Evolutionary conservation across 2,329 filamentous ascomycete species (phyloP), one percentile per base, ranked within the genome.

Genomic region (Pseudopithomyces chartarum): DNA sequence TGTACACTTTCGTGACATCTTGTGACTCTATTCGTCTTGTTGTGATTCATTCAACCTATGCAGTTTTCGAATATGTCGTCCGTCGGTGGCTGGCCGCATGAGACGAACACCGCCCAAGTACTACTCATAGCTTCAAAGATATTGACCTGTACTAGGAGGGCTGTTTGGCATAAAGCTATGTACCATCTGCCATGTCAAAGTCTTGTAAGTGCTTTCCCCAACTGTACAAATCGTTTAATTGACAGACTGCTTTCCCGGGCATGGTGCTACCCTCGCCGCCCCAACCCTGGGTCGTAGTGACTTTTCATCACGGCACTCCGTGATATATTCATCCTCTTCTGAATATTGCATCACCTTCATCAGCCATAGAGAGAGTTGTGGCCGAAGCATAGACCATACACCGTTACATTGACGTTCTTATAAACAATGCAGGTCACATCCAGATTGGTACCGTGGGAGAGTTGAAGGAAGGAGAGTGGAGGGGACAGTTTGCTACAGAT

Each of bases 341-440:
- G 12, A 75, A 80, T 44, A 70, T 78, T 12, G 73, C 73, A 17
- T 66, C 69, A 32, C 38, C 66, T 1, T 55, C 70, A 1, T 56
- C 63, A 1, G 54, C 64, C n/a, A 55, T 79, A 20, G 61, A 71
- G 33, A 51, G 62, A 8, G 58, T 60, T 7, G 62, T 69, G n/a
- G 60, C 67, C 2, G 60, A 71, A 15, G 71, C 70, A 1, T 68
- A 75, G 23, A 47, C 63, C 6, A 55, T 58, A 7, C 71, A 71
- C 51, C 74, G 77, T n/a, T 55, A 55, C 12, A 4, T 80, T 53
- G 78, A 81, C 52, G 63, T 79, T 7, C 65, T 81, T 3, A 71
- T 80, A 33, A 79, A 80, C 59, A 79, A 78, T 40, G 78, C 78
- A 40, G 91, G 90, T 19, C 76, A 83, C 3, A 54, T 57, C 33